Evolutionary conservation across 768 basidiomycete genomes (phyloP).

Genomic region (Chiua virens): DNA sequence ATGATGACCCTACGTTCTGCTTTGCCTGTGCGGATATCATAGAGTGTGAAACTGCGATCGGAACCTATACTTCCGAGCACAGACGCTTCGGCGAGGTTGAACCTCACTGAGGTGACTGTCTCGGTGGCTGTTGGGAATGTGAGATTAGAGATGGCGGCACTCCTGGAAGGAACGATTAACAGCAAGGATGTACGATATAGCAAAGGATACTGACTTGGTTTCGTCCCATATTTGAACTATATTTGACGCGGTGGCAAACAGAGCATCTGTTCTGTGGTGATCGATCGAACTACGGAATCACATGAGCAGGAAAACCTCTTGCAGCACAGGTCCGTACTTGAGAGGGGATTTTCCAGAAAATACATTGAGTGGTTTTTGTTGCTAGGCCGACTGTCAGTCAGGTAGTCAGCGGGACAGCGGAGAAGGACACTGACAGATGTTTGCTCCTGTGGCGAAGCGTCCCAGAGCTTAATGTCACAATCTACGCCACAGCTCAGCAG

Average conservation of each 20-base stretch:
- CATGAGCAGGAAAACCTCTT: background rate
- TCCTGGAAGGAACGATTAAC: slow-evolving; percentile 45
- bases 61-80: slow-evolving; percentile 94
- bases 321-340: slow-evolving; percentile 56
- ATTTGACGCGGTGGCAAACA: slow-evolving; percentile 93
- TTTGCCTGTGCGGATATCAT: slow-evolving; percentile 96
- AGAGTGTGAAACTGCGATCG: slow-evolving; percentile 93
- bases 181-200: background rate
- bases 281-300: slow-evolving; percentile 72
- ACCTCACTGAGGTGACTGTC: slow-evolving; percentile 83
- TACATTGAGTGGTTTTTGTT: slow-evolving; percentile 64
- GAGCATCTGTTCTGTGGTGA: slow-evolving; percentile 84
- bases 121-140: slow-evolving; percentile 87
- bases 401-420: background rate
- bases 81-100: slow-evolving; percentile 92
- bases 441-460: slow-evolving; percentile 39
- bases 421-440: slow-evolving; percentile 35
- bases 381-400: slow-evolving; percentile 15
- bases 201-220: slow-evolving; percentile 58
- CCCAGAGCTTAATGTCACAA: slow-evolving; percentile 82
- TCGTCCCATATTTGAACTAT: slow-evolving; percentile 98
- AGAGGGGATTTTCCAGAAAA: slow-evolving; percentile 88
- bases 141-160: slow-evolving; percentile 81
- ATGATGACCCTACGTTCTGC: slow-evolving; percentile 90
- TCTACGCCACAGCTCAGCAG: slow-evolving; percentile 83